These are phyloP conservation scores for Calocybe cyanea DNA, from an alignment of 768 basidiomycete species.

Conservation along the genomic window DNA sequence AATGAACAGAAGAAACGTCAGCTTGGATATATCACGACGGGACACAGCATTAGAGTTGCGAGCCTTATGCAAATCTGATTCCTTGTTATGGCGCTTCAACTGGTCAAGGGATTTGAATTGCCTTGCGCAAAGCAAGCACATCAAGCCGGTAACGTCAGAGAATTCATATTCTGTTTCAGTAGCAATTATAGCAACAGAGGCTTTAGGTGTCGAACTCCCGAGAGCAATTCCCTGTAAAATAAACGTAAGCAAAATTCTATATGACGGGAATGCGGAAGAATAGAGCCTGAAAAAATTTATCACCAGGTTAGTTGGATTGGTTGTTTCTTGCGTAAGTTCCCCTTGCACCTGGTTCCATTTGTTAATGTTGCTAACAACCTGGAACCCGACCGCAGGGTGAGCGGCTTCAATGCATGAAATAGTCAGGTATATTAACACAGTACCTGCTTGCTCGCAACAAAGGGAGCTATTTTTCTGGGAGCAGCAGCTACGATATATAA, in stretches of 20 bases:
- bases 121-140: constrained; percentile 88
- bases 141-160: constrained; percentile 67
- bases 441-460: constrained; percentile 86
- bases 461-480: constrained; percentile 72
- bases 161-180: constrained; percentile 75
- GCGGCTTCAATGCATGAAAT: constrained; percentile 1
- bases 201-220: constrained; percentile 15
- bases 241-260: constrained; percentile 23
- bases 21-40: constrained; percentile 22
- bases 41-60: constrained; percentile 39
- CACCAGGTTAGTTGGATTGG: constrained; percentile 28
- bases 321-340: constrained; percentile 59
- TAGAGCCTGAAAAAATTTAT: constrained; percentile 26
- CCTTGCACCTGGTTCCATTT: constrained; percentile 98
- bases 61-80: constrained; percentile 95
- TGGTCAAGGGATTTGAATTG: constrained; percentile 89
- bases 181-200: constrained; percentile 26
- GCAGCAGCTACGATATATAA: constrained; percentile 28
- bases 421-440: constrained; percentile 10
- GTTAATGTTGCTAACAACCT: constrained; percentile 88
- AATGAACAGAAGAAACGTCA: constrained; percentile 27
- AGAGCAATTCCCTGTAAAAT: constrained; percentile 23
- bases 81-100: constrained; percentile 85
- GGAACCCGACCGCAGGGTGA: constrained; percentile 13
- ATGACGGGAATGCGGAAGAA: constrained; percentile 13